Conservation (phyloP, 1,139 yeast species). For the Diutina scorzettiae region DNA sequence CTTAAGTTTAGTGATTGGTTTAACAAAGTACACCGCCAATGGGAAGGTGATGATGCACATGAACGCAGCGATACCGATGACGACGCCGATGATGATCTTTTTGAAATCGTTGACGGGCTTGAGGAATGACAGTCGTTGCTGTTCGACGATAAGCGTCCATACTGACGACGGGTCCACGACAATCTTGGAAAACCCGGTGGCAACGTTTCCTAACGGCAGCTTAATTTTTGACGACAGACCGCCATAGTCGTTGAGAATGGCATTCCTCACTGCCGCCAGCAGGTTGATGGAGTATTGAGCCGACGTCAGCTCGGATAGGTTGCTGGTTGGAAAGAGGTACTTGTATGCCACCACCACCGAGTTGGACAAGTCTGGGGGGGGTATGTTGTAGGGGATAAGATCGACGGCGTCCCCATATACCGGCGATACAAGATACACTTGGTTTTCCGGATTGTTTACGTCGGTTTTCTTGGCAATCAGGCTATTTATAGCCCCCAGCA, state of each 20-base stretch:
- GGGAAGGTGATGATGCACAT: constrained; percentile 70
- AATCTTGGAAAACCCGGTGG: constrained; percentile 62
- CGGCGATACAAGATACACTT: background rate
- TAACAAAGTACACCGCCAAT: constrained; percentile 71
- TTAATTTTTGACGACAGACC: background rate
- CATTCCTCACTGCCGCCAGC: background rate
- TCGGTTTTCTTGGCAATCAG: background rate
- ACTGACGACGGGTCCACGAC: constrained; percentile 29
- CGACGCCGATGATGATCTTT: constrained; percentile 66
- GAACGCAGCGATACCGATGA: constrained; percentile 66
- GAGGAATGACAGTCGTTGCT: constrained; percentile 44
- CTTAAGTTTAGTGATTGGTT: constrained; percentile 72
- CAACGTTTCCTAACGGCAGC: constrained; percentile 33
- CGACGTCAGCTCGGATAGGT: background rate
- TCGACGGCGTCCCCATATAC: background rate
- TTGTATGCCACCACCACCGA: background rate
- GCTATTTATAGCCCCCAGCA: background rate
- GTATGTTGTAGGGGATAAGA: background rate
- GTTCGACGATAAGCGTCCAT: constrained; percentile 80
- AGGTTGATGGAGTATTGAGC: background rate
- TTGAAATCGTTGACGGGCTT: constrained; percentile 52
- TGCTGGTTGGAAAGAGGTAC: background rate
- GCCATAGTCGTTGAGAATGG: background rate
- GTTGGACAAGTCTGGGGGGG: background rate
- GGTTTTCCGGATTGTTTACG: background rate